Evolutionary conservation across 2,329 filamentous ascomycete species (phyloP).

Genomic region (Diplodia sapinea): DNA sequence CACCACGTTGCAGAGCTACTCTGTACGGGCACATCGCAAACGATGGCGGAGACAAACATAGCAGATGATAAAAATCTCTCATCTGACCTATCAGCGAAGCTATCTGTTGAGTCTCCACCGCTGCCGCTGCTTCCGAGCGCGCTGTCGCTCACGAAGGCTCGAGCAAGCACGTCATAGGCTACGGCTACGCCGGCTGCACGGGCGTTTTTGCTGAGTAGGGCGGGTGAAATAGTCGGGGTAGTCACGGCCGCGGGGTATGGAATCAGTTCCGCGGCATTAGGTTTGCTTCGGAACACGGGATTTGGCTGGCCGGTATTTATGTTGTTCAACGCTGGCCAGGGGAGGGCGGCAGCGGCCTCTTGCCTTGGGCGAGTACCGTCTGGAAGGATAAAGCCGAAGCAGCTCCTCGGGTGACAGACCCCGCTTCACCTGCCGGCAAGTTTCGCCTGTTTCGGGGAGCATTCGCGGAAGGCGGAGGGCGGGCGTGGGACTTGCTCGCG

Average conservation of each 20-base stretch:
- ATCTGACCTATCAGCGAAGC: neutral
- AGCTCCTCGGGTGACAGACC: conserved; percentile 22
- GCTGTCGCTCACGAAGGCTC: neutral
- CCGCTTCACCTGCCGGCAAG: conserved; percentile 21
- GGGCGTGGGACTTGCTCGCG: neutral
- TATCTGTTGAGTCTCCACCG: neutral
- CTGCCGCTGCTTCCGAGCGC: neutral
- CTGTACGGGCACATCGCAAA: no score
- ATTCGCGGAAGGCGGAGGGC: conserved; percentile 2
- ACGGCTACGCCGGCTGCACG: neutral
- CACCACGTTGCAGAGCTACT: no score
- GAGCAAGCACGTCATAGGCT: neutral
- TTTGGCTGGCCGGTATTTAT: neutral
- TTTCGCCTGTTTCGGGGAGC: conserved; percentile 22
- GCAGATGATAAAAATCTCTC: neutral
- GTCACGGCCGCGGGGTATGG: conserved; percentile 1
- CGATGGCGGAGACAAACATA: neutral
- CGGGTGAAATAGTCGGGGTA: neutral
- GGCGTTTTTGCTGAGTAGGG: neutral
- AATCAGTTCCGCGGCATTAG: neutral
- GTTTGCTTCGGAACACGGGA: neutral
- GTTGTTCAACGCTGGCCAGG: neutral
- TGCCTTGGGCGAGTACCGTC: conserved; percentile 14
- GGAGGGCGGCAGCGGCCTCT: neutral
- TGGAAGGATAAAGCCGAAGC: conserved; percentile 13